These are phyloP conservation scores for Oehlia diaphana DNA, from an alignment of 192 early-diverging fungal genomes.

Conservation along the genomic window DNA sequence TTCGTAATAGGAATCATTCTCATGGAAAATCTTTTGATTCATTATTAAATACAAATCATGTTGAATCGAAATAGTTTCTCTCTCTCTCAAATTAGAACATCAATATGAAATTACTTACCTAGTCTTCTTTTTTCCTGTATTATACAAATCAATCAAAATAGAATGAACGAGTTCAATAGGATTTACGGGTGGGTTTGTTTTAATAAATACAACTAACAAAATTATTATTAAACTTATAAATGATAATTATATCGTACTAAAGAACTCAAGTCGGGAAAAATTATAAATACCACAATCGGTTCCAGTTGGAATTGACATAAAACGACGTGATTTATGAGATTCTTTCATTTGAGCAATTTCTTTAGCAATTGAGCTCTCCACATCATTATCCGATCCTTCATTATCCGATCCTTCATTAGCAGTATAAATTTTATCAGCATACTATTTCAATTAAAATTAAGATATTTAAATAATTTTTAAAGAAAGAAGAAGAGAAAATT, in stretches of 20 bases:
- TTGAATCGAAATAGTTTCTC: not conserved
- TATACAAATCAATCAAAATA: slow-evolving; percentile 39
- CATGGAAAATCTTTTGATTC: slow-evolving; percentile 44
- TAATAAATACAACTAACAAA: slow-evolving; percentile 51
- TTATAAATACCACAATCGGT: slow-evolving; percentile 51
- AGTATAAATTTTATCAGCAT: slow-evolving; percentile 37
- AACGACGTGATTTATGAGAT: slow-evolving; percentile 43
- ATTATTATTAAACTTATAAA: not conserved
- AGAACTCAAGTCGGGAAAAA: not conserved
- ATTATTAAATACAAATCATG: not conserved
- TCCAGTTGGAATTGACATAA: slow-evolving; percentile 47
- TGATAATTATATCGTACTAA: not conserved
- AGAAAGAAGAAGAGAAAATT: not conserved
- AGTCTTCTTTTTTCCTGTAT: slow-evolving; percentile 39
- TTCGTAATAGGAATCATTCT: slow-evolving; percentile 54
- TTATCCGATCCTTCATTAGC: not conserved
- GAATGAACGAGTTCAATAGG: slow-evolving; percentile 43
- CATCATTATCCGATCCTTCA: slow-evolving; percentile 40
- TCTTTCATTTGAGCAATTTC: slow-evolving; percentile 53
- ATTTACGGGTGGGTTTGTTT: slow-evolving; percentile 44
- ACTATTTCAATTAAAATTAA: slow-evolving; percentile 28
- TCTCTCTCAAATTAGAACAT: not conserved
- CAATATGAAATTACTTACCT: slow-evolving; percentile 31
- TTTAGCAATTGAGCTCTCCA: slow-evolving; percentile 54
- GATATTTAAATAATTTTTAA: not conserved